Evolutionary conservation across 371 early-diverging fungal species (phyloP), one percentile per base, ranked within the genome.

Genomic region (Mortierella sp.): DNA sequence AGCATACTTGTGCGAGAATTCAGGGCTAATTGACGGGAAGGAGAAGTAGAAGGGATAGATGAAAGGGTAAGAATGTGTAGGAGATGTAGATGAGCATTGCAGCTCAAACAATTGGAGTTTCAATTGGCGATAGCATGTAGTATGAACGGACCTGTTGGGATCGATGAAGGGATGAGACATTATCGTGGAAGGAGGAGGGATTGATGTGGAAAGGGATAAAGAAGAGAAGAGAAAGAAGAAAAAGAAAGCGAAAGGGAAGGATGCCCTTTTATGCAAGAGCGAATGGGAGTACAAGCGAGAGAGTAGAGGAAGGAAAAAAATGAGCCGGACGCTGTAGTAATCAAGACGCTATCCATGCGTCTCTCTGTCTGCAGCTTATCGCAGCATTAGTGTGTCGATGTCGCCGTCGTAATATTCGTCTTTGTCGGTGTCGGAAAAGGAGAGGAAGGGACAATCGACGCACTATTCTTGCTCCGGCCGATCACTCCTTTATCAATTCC

Each of bases 1-100:
- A 16, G 48, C 68, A 68, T 71, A 82, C 67, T 82, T 82, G 75
- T 82, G 82, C 31, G 53, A 14, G 55, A 82, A 82, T 63, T 5
- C 2, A 22, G 63, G 41, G 31, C 19, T 47, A 31, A 37, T 6
- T 8, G 13, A 37, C n/a, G 40, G 16, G n/a, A 26, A 39, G n/a
- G n/a, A n/a, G n/a, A n/a, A n/a, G n/a, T n/a, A 0, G 22, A 37
- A 52, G n/a, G 37, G 37, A 43, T 24, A 9, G 24, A n/a, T 10
- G n/a, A 14, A 0, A n/a, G 34, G 14, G 11, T n/a, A 37, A 26
- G 13, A 19, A 24, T 4, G 13, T 26, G 7, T 52, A 31, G 68
- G 13, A 11, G 48, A n/a, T n/a, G 41, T 4, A 68, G 11, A 41
- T n/a, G n/a, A n/a, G n/a, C n/a, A n/a, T n/a, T n/a, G n/a, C n/a